Conservation (phyloP, 352 stramenopile species). For the Pythium graminicola region DNA sequence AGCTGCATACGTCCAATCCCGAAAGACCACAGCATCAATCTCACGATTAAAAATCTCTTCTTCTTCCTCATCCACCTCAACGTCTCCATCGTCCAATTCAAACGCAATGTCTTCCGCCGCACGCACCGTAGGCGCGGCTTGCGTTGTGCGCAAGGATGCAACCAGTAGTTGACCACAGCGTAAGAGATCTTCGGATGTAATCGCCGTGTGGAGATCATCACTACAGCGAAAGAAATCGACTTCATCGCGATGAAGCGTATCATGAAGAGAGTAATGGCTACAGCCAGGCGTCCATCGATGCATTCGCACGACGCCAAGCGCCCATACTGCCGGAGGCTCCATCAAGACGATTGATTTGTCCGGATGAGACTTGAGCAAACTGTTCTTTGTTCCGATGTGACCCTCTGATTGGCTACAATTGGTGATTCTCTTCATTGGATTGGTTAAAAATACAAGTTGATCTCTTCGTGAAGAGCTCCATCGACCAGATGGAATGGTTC, state of each 20-base stretch:
- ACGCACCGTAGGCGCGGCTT: constrained; percentile 10
- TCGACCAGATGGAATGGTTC: too few species aligned
- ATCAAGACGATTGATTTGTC: constrained; percentile 5
- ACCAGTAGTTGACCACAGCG: constrained; percentile 23
- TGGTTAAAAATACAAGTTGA: background rate
- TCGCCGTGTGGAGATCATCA: constrained; percentile 3
- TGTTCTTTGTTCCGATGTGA: constrained; percentile 1
- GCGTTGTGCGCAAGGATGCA: constrained; percentile 14
- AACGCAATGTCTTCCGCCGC: constrained; percentile 7
- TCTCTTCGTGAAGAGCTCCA: background rate
- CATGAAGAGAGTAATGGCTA: constrained; percentile 19
- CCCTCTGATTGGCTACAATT: background rate
- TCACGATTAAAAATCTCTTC: constrained; percentile 74
- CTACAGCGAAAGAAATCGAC: constrained; percentile 28
- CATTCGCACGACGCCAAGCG: constrained; percentile 24
- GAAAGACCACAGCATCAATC: constrained; percentile 34
- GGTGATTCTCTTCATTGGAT: background rate
- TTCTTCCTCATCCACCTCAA: constrained; percentile 40
- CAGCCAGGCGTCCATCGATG: constrained; percentile 23
- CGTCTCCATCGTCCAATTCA: constrained; percentile 18
- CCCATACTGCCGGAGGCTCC: constrained; percentile 20
- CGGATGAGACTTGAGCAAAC: too few species aligned
- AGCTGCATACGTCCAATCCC: constrained; percentile 21
- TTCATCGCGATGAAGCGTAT: constrained; percentile 22
- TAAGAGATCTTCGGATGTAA: constrained; percentile 23